Evolutionary conservation across 768 basidiomycete species (phyloP).

Genomic region (Piloderma croceum): DNA sequence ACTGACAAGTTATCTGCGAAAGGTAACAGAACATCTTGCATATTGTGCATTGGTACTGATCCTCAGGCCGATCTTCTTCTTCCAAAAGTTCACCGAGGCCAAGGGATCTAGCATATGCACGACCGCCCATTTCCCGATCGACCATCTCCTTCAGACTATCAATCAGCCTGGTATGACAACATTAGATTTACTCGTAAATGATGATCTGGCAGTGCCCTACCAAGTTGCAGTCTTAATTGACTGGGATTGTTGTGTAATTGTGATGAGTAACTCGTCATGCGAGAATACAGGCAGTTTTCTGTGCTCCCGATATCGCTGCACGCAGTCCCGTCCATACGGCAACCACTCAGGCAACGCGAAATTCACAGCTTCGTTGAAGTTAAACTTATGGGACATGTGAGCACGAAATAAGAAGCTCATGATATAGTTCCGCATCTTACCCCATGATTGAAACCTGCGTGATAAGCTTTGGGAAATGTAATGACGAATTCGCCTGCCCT

Average conservation of each 20-base stretch:
- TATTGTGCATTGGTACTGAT: conserved; percentile 89
- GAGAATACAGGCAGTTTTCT: conserved; percentile 95
- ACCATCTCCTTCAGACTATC: conserved; percentile 86
- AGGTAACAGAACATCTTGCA: conserved; percentile 97
- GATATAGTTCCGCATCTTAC: conserved; percentile 43
- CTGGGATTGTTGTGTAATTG: conserved; percentile 93
- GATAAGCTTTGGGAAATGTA: conserved; percentile 96
- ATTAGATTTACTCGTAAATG: background rate
- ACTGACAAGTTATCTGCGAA: conserved; percentile 82
- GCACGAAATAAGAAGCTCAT: conserved; percentile 10
- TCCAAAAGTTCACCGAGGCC: conserved; percentile 67
- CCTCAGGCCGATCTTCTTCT: conserved; percentile 79
- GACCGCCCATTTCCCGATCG: conserved; percentile 69
- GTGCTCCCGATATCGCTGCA: conserved; percentile 84
- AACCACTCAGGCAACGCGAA: conserved; percentile 97
- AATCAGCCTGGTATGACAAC: conserved; percentile 57
- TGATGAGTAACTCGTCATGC: conserved; percentile 93
- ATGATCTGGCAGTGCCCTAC: conserved; percentile 39
- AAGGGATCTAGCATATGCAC: conserved; percentile 53
- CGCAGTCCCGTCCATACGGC: conserved; percentile 79
- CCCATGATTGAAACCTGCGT: conserved; percentile 97
- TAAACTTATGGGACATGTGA: conserved; percentile 53
- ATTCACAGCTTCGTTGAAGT: conserved; percentile 99
- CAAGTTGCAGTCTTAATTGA: conserved; percentile 91
- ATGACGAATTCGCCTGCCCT: conserved; percentile 96